Evolutionary conservation across 2,329 filamentous ascomycete species (phyloP), one percentile per base, ranked within the genome.

Genomic region (Colletotrichum abscissum): DNA sequence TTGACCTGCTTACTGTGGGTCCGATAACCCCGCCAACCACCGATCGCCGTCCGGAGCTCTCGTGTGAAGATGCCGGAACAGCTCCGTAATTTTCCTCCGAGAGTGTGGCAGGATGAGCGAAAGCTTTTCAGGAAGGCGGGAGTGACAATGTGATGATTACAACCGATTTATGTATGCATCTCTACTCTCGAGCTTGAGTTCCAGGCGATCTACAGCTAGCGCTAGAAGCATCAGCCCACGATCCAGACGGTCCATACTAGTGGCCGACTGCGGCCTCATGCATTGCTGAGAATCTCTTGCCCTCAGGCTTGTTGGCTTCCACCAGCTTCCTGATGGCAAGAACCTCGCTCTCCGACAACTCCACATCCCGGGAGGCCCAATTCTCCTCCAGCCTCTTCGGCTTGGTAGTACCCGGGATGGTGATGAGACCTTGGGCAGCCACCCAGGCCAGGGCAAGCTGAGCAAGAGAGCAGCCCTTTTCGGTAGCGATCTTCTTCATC

Each of bases 371-470:
- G 82, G 84, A 42, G 0, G 77, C 77, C 80, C 80, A 84, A 67
- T 85, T 86, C 66, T 85, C 81, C 58, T 84, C 82, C 7, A 86
- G 63, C 0, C 84, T 80, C 3, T 72, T 62, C 0, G 79, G 69
- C 74, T 85, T 86, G 0, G 84, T 86, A 0, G 84, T 86, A 2
- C 86, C 86, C 0, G 86, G 85, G 64, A 87, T 87, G 0, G 85
- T 78, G 72, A 88, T 85, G 77, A 85, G 77, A 1, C 81, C 81
- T 56, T 85, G 81, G 78, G 81, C 77, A 14, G 79, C 81, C 1
- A 84, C 82, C 83, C 82, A 85, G 0, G 83, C 82, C 0, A 84
- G 78, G 0, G 83, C 82, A 6, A 84, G 78, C 58, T 85, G 83
- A 2, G 80, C 76, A 26, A 80, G 67, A 0, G 76, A 78, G 74